Base-by-base conservation (phyloP, 2,329 filamentous ascomycete species). In the Pseudonectria buxi region DNA sequence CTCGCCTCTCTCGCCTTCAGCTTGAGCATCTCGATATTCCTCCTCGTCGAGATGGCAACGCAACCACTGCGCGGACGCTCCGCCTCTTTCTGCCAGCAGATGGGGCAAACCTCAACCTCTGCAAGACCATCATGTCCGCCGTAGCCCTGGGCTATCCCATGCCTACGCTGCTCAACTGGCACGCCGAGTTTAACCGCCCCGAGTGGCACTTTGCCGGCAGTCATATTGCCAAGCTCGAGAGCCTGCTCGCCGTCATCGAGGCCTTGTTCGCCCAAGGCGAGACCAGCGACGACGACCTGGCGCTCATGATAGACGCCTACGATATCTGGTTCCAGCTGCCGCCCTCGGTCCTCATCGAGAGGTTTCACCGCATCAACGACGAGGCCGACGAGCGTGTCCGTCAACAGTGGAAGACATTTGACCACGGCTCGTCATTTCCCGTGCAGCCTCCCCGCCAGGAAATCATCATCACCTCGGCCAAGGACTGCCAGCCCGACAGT, bases 321-420 rank as follows among this genome's bases (percentile, higher is more conserved):
- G 59, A 64, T 28, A 45, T 59, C 26, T 64, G 61, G 61, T 64
- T 64, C 28, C 61, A 64, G 33, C 51, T 64, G 1, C 61, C 61
- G 0, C 57, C 60, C 1, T 57, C 57, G 5, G 59, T 62, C 1
- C 51, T 64, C 3, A 52, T 64, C 5, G 38, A 59, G 26, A 54
- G 61, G 7, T 64, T 56, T 35, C 60, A 62, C 32, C 46, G 47
- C 11, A 44, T 63, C 15, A 63, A 63, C 37, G 43, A 41, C 5
- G 53, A 61, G 26, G 59, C 60, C 10, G 50, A 63, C 31, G 49
- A 46, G 3, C 52, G 60, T 7, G 25, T 48, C 3, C 46, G 37
- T 3, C 33, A 39, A 2, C 33, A 53, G 4, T 61, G 59, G 60
- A 16, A 32, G 6, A 30, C 36, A 0, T 30, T 39, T 1, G 25